Evolutionary conservation across 2,329 filamentous ascomycete species (phyloP).

Genomic region (Colletotrichum scovillei): DNA sequence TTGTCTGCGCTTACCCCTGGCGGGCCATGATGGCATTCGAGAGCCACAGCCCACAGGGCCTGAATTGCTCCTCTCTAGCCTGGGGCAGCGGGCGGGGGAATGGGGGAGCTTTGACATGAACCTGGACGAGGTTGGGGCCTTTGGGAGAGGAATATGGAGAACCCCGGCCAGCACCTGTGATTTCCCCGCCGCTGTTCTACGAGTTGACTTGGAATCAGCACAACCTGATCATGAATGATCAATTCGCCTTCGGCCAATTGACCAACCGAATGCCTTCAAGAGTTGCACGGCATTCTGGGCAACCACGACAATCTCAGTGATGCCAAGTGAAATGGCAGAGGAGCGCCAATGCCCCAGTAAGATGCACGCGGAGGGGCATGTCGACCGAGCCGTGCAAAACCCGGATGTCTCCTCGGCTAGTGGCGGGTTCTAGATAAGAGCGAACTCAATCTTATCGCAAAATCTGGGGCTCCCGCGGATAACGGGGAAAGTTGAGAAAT

Average conservation of each 20-base stretch:
- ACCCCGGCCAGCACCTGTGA: background rate
- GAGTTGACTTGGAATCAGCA: background rate
- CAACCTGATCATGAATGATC: background rate
- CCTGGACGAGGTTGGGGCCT: conserved; percentile 12
- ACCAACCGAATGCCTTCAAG: background rate
- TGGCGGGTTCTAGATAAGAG: conserved; percentile 25
- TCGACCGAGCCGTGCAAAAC: conserved; percentile 13
- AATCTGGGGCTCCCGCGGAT: background rate
- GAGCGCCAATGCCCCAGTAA: background rate
- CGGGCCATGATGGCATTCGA: conserved; percentile 25
- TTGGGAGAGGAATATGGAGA: conserved; percentile 28
- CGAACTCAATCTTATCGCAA: conserved; percentile 16
- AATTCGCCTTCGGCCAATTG: background rate
- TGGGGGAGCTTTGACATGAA: conserved; percentile 21
- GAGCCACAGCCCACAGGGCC: background rate
- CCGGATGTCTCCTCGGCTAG: conserved; percentile 26
- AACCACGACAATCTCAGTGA: background rate
- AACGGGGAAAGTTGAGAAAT: background rate
- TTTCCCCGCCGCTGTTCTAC: background rate
- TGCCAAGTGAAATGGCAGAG: background rate
- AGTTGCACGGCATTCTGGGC: background rate
- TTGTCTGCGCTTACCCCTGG: conserved; percentile 36
- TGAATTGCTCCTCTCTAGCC: conserved; percentile 7
- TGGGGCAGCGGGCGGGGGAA: conserved; percentile 28
- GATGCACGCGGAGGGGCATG: background rate